Percentiles rank a stretch among this genome's conserved stretches.
These are phyloP conservation scores for Solanum ossicruentum DNA, from an alignment of 257 asterid species.

Conservation along the genomic window DNA sequence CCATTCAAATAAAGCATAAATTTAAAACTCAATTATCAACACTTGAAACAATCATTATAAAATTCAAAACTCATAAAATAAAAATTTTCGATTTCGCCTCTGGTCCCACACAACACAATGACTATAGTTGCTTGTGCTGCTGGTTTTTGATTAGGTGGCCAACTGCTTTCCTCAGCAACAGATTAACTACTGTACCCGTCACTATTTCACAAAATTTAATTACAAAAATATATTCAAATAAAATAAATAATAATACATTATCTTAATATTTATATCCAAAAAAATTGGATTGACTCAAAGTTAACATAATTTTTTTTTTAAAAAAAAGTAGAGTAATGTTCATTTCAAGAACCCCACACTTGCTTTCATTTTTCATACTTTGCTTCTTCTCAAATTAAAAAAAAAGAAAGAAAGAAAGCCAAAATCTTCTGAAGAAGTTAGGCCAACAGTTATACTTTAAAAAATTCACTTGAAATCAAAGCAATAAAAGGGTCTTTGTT, in stretches of 20 bases:
- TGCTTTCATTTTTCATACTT: conserved; percentile 20
- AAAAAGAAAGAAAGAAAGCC: neutral
- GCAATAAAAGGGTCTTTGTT: conserved; percentile 24
- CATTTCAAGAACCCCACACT: conserved; percentile 6
- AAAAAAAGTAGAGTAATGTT: neutral
- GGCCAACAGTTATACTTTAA: conserved; percentile 46
- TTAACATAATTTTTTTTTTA: conserved; percentile 13
- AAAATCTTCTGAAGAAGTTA: conserved; percentile 18
- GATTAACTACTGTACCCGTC: conserved; percentile 35
- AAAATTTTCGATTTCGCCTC: neutral
- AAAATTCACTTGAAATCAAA: conserved; percentile 42
- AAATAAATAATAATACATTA: neutral
- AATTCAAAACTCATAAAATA: neutral
- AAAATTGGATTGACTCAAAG: conserved; percentile 13
- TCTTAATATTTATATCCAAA: neutral
- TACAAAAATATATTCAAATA: neutral
- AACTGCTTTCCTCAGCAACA: conserved; percentile 4
- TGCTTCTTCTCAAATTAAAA: conserved; percentile 42
- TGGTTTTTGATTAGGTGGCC: conserved; percentile 16
- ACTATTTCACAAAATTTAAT: conserved; percentile 7
- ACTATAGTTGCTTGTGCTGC: neutral
- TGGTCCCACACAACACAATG: neutral
- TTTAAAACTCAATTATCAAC: too few relatives aligned
- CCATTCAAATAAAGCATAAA: too few relatives aligned
- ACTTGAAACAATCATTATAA: too few relatives aligned